These are phyloP conservation scores for Eremochloa ophiuroides DNA, from an alignment of 176 grass and related monocot genomes.

Conservation along the genomic window DNA sequence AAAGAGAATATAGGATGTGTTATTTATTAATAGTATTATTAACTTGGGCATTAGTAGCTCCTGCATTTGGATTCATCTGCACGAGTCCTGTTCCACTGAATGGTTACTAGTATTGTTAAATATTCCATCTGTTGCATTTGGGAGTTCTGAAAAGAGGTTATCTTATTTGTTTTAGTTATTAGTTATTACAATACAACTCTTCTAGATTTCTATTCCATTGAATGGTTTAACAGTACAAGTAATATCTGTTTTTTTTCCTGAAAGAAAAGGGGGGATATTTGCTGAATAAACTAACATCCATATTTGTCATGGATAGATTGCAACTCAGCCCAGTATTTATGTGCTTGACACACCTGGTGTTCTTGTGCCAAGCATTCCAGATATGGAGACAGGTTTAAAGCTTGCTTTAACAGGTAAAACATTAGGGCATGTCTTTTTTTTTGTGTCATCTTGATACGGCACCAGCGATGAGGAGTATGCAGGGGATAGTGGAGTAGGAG, in stretches of 20 bases:
- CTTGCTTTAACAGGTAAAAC: conserved; percentile 89
- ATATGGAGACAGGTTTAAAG: conserved; percentile 91
- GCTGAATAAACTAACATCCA: conserved; percentile 24
- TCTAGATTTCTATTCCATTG: conserved; percentile 9
- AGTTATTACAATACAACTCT: conserved; percentile 4
- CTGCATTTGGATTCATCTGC: conserved; percentile 5
- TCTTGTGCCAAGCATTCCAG: conserved; percentile 86
- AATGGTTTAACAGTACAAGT: conserved; percentile 14
- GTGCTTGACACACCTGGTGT: conserved; percentile 97
- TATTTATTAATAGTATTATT: neutral
- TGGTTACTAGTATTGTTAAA: neutral
- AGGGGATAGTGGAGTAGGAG: no score
- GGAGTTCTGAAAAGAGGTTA: conserved; percentile 5
- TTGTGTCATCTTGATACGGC: no score
- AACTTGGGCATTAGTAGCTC: neutral
- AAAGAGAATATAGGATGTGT: neutral
- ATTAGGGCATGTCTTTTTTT: neutral
- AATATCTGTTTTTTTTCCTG: neutral
- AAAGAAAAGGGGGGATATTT: no score
- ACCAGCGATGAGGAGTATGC: no score
- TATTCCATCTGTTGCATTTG: neutral
- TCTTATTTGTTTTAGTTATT: neutral
- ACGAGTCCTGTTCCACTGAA: neutral
- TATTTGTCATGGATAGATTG: conserved; percentile 59
- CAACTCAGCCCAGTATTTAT: conserved; percentile 93